Evolutionary conservation across 345 rosid genomes (phyloP).

Genomic region (Populus pruinosa): DNA sequence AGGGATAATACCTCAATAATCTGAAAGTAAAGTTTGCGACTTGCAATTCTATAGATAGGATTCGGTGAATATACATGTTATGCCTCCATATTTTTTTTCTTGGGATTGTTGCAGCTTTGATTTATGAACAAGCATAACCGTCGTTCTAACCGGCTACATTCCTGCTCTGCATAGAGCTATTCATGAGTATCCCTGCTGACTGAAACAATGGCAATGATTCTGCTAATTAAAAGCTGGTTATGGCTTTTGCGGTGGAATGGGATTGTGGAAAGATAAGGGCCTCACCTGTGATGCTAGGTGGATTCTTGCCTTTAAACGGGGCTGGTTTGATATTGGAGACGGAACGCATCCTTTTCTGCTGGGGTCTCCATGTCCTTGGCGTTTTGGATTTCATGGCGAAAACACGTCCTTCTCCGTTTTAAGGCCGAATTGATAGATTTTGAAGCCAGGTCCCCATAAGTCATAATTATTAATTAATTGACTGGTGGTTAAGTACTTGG

Average conservation of each 20-base stretch:
- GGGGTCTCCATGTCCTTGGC: no score
- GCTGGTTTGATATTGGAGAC: background rate
- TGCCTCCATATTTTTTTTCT: background rate
- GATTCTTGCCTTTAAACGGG: background rate
- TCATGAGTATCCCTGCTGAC: background rate
- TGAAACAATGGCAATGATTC: background rate
- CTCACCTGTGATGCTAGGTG: background rate
- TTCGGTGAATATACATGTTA: no score
- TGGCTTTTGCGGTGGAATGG: no score
- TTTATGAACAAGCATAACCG: no score
- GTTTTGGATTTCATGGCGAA: no score
- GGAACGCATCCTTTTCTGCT: background rate
- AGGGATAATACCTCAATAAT: background rate
- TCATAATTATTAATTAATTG: background rate
- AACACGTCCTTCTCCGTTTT: no score
- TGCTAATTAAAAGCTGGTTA: background rate
- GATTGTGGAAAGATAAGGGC: background rate
- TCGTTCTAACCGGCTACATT: no score
- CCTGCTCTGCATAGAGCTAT: no score
- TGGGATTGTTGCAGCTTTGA: no score
- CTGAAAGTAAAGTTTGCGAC: background rate
- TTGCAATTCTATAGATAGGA: background rate
- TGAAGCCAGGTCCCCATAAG: background rate
- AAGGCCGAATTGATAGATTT: background rate
- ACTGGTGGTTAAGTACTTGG: background rate